These are phyloP conservation scores for Brachypodium distachyon DNA, from an alignment of 202 grass and related monocot genomes.

Conservation along the genomic window DNA sequence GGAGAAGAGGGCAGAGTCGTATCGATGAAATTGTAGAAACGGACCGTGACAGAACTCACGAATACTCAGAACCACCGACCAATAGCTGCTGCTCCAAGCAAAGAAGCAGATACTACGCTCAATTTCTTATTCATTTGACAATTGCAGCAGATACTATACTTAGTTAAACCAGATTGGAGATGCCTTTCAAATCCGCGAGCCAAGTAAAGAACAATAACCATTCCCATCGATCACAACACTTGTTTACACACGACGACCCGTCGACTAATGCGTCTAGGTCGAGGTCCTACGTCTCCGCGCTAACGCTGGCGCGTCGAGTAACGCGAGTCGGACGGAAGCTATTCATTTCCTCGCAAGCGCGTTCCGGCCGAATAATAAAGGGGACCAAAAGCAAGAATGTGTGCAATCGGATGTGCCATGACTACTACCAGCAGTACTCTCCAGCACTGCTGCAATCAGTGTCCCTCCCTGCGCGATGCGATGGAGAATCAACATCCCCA, in stretches of 20 bases:
- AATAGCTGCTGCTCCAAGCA: no score
- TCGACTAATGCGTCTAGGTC: no score
- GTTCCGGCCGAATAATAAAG: not conserved
- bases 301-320: not conserved
- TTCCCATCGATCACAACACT: not conserved
- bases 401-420: no score
- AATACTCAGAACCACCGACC: no score
- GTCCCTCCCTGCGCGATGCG: no score
- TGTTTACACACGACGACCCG: not conserved
- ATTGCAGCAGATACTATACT: not conserved
- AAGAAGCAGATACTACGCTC: not conserved
- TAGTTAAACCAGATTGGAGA: not conserved
- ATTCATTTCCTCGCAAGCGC: not conserved
- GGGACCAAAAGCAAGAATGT: not conserved
- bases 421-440: no score
- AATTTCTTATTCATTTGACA: not conserved
- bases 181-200: not conserved
- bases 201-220: not conserved
- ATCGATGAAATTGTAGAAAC: not conserved
- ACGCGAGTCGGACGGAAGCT: not conserved
- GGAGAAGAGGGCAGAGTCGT: no score
- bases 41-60: not conserved
- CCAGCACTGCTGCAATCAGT: no score
- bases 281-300: no score
- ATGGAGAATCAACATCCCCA: no score